phyloP scores from a whole-genome alignment of 2,329 filamentous ascomycete genomes.

The Fusarium xyrophilum region DNA sequence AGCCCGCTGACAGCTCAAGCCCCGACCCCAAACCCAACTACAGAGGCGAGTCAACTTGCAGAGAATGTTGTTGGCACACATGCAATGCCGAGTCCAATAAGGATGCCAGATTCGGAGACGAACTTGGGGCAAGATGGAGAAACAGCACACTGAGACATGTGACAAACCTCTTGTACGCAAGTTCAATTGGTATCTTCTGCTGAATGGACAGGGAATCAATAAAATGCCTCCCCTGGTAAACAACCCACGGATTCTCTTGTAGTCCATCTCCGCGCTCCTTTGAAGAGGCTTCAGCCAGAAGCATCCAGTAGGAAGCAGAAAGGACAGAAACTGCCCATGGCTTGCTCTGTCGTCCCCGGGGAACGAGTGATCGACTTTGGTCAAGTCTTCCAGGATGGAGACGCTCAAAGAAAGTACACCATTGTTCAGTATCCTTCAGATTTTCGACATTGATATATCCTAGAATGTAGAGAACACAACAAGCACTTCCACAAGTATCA shows the following conservation, averaged over 20 bases:
- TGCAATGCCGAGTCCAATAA: rapidly evolving
- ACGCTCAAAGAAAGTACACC: neutral
- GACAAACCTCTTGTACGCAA: rapidly evolving
- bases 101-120: rapidly evolving
- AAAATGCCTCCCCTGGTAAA: neutral
- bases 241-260: rapidly evolving
- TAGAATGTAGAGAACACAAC: constrained; percentile 4
- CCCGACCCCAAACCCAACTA: rapidly evolving
- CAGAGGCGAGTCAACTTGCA: neutral
- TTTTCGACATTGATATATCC: constrained; percentile 3
- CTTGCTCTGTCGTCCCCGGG: too few relatives aligned
- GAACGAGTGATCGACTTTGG: neutral
- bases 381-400: constrained; percentile 13
- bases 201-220: neutral
- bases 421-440: neutral
- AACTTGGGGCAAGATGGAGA: rapidly evolving
- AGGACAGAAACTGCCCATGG: neutral
- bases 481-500: neutral
- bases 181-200: rapidly evolving
- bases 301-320: neutral
- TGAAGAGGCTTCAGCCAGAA: rapidly evolving
- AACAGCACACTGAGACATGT: rapidly evolving
- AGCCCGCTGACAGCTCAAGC: rapidly evolving
- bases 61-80: rapidly evolving
- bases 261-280: neutral